Percentiles rank a stretch among this genome's conserved stretches.
Conservation (phyloP, 176 grass and related monocot genomes). For the Oryza rufipogon region DNA sequence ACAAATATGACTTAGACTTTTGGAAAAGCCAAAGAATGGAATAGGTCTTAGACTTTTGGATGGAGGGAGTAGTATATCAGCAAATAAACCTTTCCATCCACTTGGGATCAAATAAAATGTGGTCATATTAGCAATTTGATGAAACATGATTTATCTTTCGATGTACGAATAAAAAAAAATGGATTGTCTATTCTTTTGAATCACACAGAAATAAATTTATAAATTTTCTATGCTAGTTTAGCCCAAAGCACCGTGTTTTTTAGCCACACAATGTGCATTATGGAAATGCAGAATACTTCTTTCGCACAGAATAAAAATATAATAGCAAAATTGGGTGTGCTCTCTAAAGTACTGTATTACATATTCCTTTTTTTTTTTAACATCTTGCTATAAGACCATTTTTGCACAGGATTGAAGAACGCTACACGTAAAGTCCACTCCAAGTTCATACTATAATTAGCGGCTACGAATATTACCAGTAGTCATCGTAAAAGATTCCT, state of each 20-base stretch:
- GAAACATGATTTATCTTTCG: constrained; percentile 30
- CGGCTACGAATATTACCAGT: constrained; percentile 53
- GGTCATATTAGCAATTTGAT: neutral
- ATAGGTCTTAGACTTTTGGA: too few relatives aligned
- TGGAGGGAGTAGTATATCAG: neutral
- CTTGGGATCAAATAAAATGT: constrained; percentile 24
- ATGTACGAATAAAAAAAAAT: neutral
- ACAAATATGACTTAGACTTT: too few relatives aligned
- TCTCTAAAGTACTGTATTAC: neutral
- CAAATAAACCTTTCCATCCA: constrained; percentile 16
- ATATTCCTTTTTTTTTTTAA: neutral
- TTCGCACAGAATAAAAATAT: neutral
- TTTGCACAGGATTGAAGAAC: constrained; percentile 32
- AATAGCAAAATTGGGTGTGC: constrained; percentile 5
- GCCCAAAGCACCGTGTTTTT: neutral
- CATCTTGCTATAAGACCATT: constrained; percentile 23
- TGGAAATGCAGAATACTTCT: neutral
- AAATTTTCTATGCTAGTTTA: constrained; percentile 2
- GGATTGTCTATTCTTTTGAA: neutral
- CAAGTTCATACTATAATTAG: constrained; percentile 12
- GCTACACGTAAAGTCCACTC: constrained; percentile 10
- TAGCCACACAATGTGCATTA: neutral
- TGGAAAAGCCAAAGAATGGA: too few relatives aligned
- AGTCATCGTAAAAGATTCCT: constrained; percentile 47
- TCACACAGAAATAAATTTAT: neutral